phyloP scores from a whole-genome alignment of 2,329 filamentous ascomycete genomes.

The Macrophomina phaseolina region DNA sequence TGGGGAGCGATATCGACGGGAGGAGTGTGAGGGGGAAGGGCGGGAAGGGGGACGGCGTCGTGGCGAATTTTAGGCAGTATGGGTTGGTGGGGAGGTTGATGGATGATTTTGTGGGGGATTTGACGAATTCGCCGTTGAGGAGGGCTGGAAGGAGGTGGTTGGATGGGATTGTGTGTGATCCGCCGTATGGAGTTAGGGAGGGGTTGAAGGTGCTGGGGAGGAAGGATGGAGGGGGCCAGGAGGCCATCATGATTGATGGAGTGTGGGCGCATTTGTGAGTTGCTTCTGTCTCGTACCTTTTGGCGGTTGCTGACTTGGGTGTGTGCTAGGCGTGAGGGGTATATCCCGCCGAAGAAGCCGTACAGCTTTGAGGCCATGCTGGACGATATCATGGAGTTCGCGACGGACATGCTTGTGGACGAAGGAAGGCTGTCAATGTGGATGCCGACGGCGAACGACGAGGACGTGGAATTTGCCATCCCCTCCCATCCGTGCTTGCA shows the following conservation, averaged over 20 bases:
- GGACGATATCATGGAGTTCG: slow-evolving; percentile 86
- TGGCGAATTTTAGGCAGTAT: slow-evolving; percentile 86
- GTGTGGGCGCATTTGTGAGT: slow-evolving; percentile 71
- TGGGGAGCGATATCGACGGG: slow-evolving; percentile 93
- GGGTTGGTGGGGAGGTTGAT: slow-evolving; percentile 68
- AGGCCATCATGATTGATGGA: slow-evolving; percentile 70
- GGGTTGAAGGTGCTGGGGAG: slow-evolving; percentile 86
- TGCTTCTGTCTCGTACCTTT: neutral
- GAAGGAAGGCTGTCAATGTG: slow-evolving; percentile 86
- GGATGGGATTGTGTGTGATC: slow-evolving; percentile 93
- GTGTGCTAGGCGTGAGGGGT: slow-evolving; percentile 62
- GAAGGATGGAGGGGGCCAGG: slow-evolving; percentile 62
- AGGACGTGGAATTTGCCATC: slow-evolving; percentile 72
- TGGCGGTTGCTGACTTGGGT: neutral
- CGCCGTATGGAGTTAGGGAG: slow-evolving; percentile 93
- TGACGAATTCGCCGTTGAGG: slow-evolving; percentile 83
- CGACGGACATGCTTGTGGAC: slow-evolving; percentile 76
- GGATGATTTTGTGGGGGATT: slow-evolving; percentile 81
- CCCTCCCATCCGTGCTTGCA: slow-evolving; percentile 78
- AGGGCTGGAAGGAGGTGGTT: slow-evolving; percentile 59
- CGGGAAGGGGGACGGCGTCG: slow-evolving; percentile 54
- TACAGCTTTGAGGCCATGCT: slow-evolving; percentile 93
- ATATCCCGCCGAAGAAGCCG: slow-evolving; percentile 85
- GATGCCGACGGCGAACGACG: slow-evolving; percentile 81
- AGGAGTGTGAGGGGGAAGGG: slow-evolving; percentile 78